Base-by-base conservation (phyloP, 306 rosid species). In the Rubus idaeus region DNA sequence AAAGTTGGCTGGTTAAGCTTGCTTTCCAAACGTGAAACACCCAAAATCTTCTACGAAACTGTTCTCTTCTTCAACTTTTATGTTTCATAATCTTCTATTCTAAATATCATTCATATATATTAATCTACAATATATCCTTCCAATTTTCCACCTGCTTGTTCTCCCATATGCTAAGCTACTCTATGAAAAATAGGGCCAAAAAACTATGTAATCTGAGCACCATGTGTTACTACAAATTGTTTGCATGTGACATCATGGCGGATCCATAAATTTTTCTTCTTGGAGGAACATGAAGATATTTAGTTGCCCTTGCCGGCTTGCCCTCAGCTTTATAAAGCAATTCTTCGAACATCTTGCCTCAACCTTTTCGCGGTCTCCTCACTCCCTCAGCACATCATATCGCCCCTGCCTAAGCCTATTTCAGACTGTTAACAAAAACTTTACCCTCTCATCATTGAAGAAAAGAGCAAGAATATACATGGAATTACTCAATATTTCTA, bases 1-100 rank as follows among this genome's bases (percentile, higher is more conserved):
- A 74, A 84, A 83, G 80, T 78, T 80, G 75, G 90, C 78, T 80
- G 91, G 86, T 73, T 79, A 82, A 82, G 80, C 83, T 79, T 78
- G 71, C 86, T 84, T 79, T 84, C 77, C 69, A 70, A 80, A 64
- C 35, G 35, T 71, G 68, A 73, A 75, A 73, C 37, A 67, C 56
- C 67, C 42, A 9, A 68, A 68, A 61, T 74, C 77, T 77, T 74
- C 83, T 49, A 26, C 70, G 53, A 57, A 84, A 66, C 44, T 64
- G 52, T 62, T 61, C 9, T 63, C 56, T 71, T 68, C 74, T n/a
- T 56, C 67, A 5, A 70, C 18, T 57, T 66, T 49, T 75, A 44
- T 21, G 10, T 44, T 46, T 40, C 47, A 12, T 20, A 49, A 56
- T 71, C 71, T 75, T 75, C 58, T 61, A 68, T 68, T 75, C 47